Base-by-base conservation (phyloP, 2,329 filamentous ascomycete genomes). In the Metarhizium album region DNA sequence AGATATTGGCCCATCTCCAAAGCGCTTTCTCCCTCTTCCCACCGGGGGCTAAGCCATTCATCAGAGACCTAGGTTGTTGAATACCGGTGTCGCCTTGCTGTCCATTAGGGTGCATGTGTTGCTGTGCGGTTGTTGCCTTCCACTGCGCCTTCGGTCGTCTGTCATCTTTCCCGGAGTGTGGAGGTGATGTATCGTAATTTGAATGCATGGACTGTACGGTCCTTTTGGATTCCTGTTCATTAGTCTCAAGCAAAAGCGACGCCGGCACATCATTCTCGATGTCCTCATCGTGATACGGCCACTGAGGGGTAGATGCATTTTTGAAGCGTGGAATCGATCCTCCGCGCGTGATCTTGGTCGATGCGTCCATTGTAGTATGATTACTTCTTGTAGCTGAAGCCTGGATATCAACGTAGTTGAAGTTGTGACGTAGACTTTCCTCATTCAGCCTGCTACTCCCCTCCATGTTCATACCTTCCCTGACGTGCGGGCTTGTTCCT, bases 1-100 rank as follows among this genome's bases (percentile, higher is more conserved):
- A 82, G 52, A 93, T 87, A 61, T 95, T 95, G 50, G 87, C 87
- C 87, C 90, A 96, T 67, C 87, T 80, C 84, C 89, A 96, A 72
- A 95, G 80, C 3, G 90, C 90, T 65, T 84, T 86, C 62, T 91
- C 86, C 65, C 82, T 62, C 4, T 70, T 69, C 48, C 63, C 68
- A 9, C 66, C 67, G 1, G 63, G 55, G 20, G 66, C 51, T 16
- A 60, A 51, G 43, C 59, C 54, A 61, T 60, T 52, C 58, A 58
- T 37, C 38, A 66, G n/a, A 23, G 65, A 55, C 55, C 63, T 57
- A 48, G 61, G 58, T n/a, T 64, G 56, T 27, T 57, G 40, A 8
- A 49, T n/a, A 11, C 37, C 24, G 27, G 20, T n/a, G 11, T 37
- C 31, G 22, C 22, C 37, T 49, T 60, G 27, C 55, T 57, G 14